A percentile compares a stretch with the other conserved stretches of the same genome.
Evolutionary conservation across 2,329 filamentous ascomycete species (phyloP).

Genomic region (Diplodia mutila): DNA sequence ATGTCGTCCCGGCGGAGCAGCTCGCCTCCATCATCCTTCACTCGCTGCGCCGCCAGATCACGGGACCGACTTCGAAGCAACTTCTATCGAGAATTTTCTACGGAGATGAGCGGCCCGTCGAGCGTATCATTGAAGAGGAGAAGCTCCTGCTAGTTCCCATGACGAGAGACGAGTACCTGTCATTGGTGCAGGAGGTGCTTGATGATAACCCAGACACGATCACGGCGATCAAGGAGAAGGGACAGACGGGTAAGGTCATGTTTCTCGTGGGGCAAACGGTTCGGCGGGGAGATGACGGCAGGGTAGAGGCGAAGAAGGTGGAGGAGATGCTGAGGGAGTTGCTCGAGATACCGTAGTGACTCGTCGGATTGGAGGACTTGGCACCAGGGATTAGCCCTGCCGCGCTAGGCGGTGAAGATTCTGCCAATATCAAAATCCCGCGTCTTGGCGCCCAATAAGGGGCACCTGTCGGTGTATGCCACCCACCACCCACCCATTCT

Average conservation of each 20-base stretch:
- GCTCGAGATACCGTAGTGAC: constrained; percentile 35
- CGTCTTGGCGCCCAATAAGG: too few species aligned
- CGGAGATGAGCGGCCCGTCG: constrained; percentile 53
- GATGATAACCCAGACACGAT: constrained; percentile 61
- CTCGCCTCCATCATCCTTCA: constrained; percentile 51
- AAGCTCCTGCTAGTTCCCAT: constrained; percentile 60
- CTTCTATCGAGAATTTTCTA: constrained; percentile 61
- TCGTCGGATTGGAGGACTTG: neutral
- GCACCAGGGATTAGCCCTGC: neutral
- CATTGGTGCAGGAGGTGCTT: constrained; percentile 58
- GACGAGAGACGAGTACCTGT: constrained; percentile 59
- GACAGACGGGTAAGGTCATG: constrained; percentile 66
- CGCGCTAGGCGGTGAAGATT: too few species aligned
- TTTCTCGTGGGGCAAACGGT: constrained; percentile 74
- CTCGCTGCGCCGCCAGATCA: constrained; percentile 50
- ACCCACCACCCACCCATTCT: too few species aligned
- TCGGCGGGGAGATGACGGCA: constrained; percentile 61
- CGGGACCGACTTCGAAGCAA: constrained; percentile 62
- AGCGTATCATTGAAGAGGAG: constrained; percentile 60
- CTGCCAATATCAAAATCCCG: too few species aligned
- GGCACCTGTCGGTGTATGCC: too few species aligned
- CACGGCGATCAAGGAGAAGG: constrained; percentile 59
- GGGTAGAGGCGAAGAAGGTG: constrained; percentile 64
- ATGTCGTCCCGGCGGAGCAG: constrained; percentile 43
- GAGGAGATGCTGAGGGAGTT: constrained; percentile 58